Conservation (phyloP, 106 monocot species). For the Dioscorea zingiberensis region DNA sequence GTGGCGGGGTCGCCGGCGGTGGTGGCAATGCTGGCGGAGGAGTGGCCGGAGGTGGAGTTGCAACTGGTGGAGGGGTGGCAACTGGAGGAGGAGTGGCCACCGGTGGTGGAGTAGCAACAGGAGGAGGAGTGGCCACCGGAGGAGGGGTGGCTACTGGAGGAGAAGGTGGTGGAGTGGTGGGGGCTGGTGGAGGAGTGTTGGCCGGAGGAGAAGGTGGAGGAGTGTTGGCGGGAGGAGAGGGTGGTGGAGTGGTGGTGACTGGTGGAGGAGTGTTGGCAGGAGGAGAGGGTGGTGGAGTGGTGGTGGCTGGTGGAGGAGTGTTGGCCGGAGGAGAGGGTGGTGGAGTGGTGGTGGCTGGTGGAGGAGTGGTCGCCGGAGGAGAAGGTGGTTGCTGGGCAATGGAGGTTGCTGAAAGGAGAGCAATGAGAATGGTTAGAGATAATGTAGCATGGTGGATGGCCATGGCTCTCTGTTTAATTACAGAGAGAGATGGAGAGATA, state of each 20-base stretch:
- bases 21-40: background rate
- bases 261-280: background rate
- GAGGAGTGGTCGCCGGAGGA: background rate
- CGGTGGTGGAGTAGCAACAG: conserved; percentile 1
- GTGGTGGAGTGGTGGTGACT: background rate
- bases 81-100: conserved; percentile 5
- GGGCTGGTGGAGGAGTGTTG: too few relatives aligned
- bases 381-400: conserved; percentile 2
- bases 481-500: background rate
- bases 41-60: background rate
- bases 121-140: conserved; percentile 7
- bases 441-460: background rate
- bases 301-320: background rate
- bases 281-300: background rate
- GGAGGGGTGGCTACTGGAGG: conserved; percentile 1
- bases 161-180: too few relatives aligned
- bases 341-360: conserved; percentile 1
- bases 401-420: conserved; percentile 4
- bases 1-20: background rate
- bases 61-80: conserved; percentile 10
- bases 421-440: background rate
- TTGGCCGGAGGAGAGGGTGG: background rate
- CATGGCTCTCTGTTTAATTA: background rate
- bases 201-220: too few relatives aligned
- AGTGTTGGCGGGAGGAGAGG: background rate